phyloP scores from a whole-genome alignment of 495 filamentous ascomycete species.

The Chaetomium fimeti region DNA sequence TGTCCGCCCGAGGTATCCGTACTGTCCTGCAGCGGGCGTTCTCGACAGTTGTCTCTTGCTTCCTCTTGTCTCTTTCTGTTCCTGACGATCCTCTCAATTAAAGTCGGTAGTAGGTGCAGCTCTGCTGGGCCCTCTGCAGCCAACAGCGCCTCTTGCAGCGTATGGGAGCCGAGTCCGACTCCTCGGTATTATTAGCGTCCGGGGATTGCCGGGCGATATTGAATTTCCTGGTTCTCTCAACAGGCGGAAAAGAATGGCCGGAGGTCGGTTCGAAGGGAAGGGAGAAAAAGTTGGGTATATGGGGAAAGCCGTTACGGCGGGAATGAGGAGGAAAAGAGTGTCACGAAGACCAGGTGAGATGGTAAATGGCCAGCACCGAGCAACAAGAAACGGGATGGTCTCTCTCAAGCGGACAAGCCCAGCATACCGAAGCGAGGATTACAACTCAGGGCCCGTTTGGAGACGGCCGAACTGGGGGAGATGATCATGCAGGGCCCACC shows the following conservation, averaged over 20 bases:
- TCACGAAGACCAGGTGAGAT: slow-evolving; percentile 4
- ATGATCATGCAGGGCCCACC: slow-evolving; percentile 37
- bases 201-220: neutral
- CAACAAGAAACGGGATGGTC: slow-evolving; percentile 4
- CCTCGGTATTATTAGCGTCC: slow-evolving; percentile 18
- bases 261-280: slow-evolving; percentile 18
- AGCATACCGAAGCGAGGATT: slow-evolving; percentile 12
- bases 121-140: slow-evolving; percentile 28
- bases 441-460: slow-evolving; percentile 27
- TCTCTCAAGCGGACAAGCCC: slow-evolving; percentile 1
- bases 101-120: slow-evolving; percentile 23
- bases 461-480: slow-evolving; percentile 29
- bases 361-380: slow-evolving; percentile 7
- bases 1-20: neutral
- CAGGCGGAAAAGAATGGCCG: slow-evolving; percentile 17
- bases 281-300: slow-evolving; percentile 1
- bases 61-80: slow-evolving; percentile 19
- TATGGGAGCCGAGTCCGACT: slow-evolving; percentile 29
- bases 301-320: neutral
- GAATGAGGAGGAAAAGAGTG: slow-evolving; percentile 20
- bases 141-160: slow-evolving; percentile 29
- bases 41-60: neutral
- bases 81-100: slow-evolving; percentile 21
- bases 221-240: neutral
- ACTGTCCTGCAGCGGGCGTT: slow-evolving; percentile 19